Base-by-base conservation (phyloP, 768 basidiomycete species). In the Tylopilus sp. region DNA sequence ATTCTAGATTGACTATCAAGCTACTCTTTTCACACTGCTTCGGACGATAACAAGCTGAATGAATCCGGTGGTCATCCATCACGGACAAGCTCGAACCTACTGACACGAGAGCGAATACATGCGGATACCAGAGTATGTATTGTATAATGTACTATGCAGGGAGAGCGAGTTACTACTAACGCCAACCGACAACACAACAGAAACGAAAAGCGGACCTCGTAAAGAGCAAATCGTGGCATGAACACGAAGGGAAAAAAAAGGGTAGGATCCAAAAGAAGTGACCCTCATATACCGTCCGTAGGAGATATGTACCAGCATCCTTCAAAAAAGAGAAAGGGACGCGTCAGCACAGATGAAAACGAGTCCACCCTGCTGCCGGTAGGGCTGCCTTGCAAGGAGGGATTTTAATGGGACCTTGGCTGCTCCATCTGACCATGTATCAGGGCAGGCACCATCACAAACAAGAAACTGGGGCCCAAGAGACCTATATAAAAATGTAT, bases 211-310 rank as follows among this genome's bases (percentile, higher is more conserved):
- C 35, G 12, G 23, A 30, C 12, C 31, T 17, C 28, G 15, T 31
- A 21, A 6, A 36, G 40, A 38, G 41, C 21, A 20, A 23, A n/a
- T n/a, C n/a, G n/a, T 13, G 0, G 25, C 38, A 48, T 55, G 36
- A 20, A 59, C 39, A 59, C 4, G 42, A 59, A 58, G 47, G n/a
- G n/a, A 28, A 26, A 26, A 26, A 26, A 26, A 56, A 41, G 52
- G 38, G 26, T n/a, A 28, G 25, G 39, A 26, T 6, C 15, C n/a
- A n/a, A n/a, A 28, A 51, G n/a, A n/a, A 12, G 20, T 25, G 36
- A 18, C 7, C 28, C 13, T 35, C 15, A 8, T 17, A 3, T 25
- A 2, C n/a, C n/a, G 18, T 40, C n/a, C 15, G 36, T n/a, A n/a
- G n/a, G 9, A 12, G 30, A 18, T 47, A 44, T 54, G 17, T n/a